Conservation (phyloP, 768 basidiomycete species). For the Paxillus involutus region DNA sequence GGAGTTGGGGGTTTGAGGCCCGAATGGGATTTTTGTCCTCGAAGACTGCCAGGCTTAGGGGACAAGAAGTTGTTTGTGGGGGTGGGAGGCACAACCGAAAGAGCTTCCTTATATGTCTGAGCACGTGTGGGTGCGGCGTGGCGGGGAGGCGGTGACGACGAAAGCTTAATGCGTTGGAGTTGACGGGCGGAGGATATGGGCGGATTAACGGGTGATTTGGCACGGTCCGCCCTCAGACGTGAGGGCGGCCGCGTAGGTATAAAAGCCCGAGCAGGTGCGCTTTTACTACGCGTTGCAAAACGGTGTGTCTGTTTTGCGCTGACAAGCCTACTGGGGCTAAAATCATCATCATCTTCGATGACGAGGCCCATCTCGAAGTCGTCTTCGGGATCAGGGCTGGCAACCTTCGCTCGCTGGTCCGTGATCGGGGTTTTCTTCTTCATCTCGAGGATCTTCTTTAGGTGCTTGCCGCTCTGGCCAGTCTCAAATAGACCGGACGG, state of each 20-base stretch:
- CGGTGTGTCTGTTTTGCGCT: constrained; percentile 47
- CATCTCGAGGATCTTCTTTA: constrained; percentile 50
- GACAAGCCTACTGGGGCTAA: constrained; percentile 74
- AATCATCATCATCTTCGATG: constrained; percentile 79
- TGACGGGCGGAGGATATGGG: constrained; percentile 70
- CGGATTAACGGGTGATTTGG: constrained; percentile 72
- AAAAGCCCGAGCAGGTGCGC: constrained; percentile 50
- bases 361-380: constrained; percentile 86
- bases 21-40: constrained; percentile 82
- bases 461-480: constrained; percentile 52
- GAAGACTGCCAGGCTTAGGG: constrained; percentile 71
- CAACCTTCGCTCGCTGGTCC: constrained; percentile 50
- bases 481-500: constrained; percentile 77
- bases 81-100: constrained; percentile 47
- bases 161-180: constrained; percentile 63
- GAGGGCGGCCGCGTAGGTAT: constrained; percentile 63
- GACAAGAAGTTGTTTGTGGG: constrained; percentile 60
- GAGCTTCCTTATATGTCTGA: constrained; percentile 59
- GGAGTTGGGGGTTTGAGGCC: constrained; percentile 77
- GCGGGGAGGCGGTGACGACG: constrained; percentile 67
- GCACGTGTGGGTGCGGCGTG: constrained; percentile 48
- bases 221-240: constrained; percentile 57
- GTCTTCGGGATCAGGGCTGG: constrained; percentile 70
- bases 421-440: constrained; percentile 58
- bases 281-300: constrained; percentile 55